A percentile compares a stretch with the other conserved stretches of the same genome.
Conservation (phyloP, 257 asterid genomes). For the Catharanthus roseus region DNA sequence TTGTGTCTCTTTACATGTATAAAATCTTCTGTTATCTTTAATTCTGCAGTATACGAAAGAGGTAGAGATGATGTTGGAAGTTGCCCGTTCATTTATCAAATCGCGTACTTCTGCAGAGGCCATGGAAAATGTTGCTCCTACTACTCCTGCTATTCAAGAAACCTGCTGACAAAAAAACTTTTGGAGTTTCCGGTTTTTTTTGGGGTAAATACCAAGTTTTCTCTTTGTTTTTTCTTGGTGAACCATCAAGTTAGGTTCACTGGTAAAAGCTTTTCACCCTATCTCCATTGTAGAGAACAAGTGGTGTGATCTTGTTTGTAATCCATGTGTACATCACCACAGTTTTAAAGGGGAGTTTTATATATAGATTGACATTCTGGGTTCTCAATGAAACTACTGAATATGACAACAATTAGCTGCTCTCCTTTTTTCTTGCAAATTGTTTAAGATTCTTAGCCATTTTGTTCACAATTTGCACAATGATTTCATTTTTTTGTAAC, state of each 20-base stretch:
- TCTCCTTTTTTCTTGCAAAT: background rate
- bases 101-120: conserved; percentile 37
- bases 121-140: conserved; percentile 20
- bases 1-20: background rate
- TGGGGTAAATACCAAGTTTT: background rate
- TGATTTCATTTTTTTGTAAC: background rate
- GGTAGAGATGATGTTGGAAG: conserved; percentile 61
- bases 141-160: conserved; percentile 30
- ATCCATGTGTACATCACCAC: background rate
- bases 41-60: conserved; percentile 69
- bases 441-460: background rate
- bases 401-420: background rate
- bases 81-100: conserved; percentile 55
- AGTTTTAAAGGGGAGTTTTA: background rate
- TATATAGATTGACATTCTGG: too few relatives aligned
- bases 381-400: background rate
- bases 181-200: background rate
- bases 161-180: background rate
- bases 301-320: conserved; percentile 39
- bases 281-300: conserved; percentile 36
- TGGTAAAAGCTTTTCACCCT: conserved; percentile 26
- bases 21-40: background rate
- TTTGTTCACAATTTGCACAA: background rate
- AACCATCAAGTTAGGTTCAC: background rate
- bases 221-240: background rate